Evolutionary conservation across 352 stramenopile species (phyloP).

Genomic region (Globisporangium canariense): DNA sequence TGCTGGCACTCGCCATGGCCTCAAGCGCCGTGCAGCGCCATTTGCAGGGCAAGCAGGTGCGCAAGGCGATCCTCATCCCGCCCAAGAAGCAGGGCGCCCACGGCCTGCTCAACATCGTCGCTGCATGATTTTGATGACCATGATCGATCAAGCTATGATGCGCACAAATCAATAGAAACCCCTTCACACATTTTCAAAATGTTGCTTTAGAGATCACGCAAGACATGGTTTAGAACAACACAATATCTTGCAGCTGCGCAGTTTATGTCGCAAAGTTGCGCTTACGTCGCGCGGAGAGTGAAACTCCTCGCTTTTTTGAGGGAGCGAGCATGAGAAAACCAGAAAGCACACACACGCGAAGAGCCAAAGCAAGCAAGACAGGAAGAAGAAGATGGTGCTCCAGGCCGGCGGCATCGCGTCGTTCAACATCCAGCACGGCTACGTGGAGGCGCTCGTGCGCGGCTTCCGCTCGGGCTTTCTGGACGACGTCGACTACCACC

Average conservation of each 20-base stretch:
- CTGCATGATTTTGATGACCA: conserved; percentile 21
- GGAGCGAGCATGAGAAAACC: neutral
- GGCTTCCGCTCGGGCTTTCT: conserved; percentile 93
- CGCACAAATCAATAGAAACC: no score
- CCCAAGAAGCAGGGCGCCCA: conserved; percentile 79
- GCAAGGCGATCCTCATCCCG: conserved; percentile 76
- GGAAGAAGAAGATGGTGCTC: conserved; percentile 37
- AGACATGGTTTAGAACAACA: neutral
- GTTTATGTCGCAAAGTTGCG: neutral
- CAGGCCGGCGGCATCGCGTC: conserved; percentile 89
- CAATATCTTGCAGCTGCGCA: neutral
- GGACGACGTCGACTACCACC: conserved; percentile 88
- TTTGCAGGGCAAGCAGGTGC: conserved; percentile 55
- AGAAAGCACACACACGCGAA: neutral
- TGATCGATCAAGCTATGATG: no score
- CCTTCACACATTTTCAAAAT: neutral
- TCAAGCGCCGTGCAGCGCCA: conserved; percentile 64
- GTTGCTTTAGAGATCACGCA: neutral
- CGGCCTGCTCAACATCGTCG: conserved; percentile 78
- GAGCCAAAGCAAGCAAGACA: neutral
- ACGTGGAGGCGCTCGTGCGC: conserved; percentile 95
- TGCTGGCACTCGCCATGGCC: conserved; percentile 57
- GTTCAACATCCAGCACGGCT: conserved; percentile 98
- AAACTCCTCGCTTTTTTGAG: neutral
- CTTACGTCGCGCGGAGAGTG: neutral